Evolutionary conservation across 345 rosid species (phyloP), one percentile per base, ranked within the genome.

Genomic region (Arabidopsis arenosa): DNA sequence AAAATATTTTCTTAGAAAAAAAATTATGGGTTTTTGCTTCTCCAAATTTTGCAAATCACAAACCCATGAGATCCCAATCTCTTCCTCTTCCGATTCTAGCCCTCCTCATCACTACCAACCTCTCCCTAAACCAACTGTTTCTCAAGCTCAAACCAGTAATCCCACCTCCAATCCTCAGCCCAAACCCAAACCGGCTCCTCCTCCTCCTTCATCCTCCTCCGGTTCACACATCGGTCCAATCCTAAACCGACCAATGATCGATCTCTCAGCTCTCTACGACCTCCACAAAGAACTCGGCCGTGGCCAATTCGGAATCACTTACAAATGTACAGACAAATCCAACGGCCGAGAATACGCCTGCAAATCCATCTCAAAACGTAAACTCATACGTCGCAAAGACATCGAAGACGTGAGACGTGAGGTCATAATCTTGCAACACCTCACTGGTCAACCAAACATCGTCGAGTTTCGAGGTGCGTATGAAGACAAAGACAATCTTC

Each of bases 401-500:
- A 86, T 83, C 6, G 90, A 83, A 23, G 89, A 92, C 76, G 89
- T 87, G 41, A 83, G 89, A 70, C 87, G 88, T 21, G 97, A 95
- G 82, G 80, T 95, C 68, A 58, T 82, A 82, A 92, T 95, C 15
- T 79, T 90, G 26, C 89, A 95, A 71, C 96, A 95, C 74, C 80
- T 95, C 39, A 83, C 91, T 4, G 97, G 97, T 44, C 97, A 95
- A 70, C 97, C 97, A 5, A 95, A 90, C 67, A 86, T 90, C 35
- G 97, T 95, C 3, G 91, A 89, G 81, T 92, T 92, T 79, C 84
- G 79, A 58, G 99, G 92, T 4, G 92, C 96, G 12, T 90, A 82
- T 32, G 97, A 92, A 71, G 99, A 92, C 66, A 70, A 49, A 66
- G 84, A 85, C 15, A 78, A 86, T 69, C 59, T 92, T 36, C 87